phyloP scores from a whole-genome alignment of 768 basidiomycete genomes.

The Thelephora ganbajun region DNA sequence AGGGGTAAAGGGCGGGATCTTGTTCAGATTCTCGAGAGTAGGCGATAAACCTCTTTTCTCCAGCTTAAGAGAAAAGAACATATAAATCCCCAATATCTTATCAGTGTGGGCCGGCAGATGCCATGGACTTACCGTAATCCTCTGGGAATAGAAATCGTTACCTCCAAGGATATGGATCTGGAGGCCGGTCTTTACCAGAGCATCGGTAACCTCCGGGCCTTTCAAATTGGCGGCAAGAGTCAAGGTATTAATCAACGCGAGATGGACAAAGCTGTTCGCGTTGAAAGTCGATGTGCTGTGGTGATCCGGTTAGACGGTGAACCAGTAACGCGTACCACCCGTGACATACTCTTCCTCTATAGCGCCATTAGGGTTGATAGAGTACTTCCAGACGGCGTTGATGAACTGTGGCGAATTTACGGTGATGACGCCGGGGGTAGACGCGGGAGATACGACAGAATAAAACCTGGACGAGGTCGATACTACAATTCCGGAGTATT shows the following conservation, averaged over 20 bases:
- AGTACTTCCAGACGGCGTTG: constrained; percentile 67
- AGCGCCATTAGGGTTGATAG: constrained; percentile 14
- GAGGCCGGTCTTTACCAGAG: constrained; percentile 35
- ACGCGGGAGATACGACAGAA: constrained; percentile 38
- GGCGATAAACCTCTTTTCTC: constrained; percentile 44
- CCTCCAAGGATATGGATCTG: constrained; percentile 80
- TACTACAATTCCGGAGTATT: constrained; percentile 76
- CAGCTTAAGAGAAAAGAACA: constrained; percentile 30
- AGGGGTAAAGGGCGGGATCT: constrained; percentile 63
- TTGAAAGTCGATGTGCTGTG: constrained; percentile 15
- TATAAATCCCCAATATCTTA: constrained; percentile 1
- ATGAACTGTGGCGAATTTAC: constrained; percentile 88
- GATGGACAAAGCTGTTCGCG: constrained; percentile 86
- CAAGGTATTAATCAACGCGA: constrained; percentile 72
- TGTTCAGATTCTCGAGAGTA: constrained; percentile 45
- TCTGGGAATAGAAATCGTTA: constrained; percentile 97
- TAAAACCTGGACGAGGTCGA: constrained; percentile 94
- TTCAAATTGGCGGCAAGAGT: constrained; percentile 49
- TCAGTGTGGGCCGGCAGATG: neutral
- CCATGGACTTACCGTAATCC: constrained; percentile 47
- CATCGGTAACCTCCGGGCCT: constrained; percentile 27
- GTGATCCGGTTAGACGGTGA: neutral
- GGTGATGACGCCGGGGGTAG: constrained; percentile 30
- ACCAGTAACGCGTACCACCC: constrained; percentile 4
- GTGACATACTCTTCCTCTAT: constrained; percentile 17